These are phyloP conservation scores for Solanum pimpinellifolium DNA, from an alignment of 257 asterid species.

Conservation along the genomic window DNA sequence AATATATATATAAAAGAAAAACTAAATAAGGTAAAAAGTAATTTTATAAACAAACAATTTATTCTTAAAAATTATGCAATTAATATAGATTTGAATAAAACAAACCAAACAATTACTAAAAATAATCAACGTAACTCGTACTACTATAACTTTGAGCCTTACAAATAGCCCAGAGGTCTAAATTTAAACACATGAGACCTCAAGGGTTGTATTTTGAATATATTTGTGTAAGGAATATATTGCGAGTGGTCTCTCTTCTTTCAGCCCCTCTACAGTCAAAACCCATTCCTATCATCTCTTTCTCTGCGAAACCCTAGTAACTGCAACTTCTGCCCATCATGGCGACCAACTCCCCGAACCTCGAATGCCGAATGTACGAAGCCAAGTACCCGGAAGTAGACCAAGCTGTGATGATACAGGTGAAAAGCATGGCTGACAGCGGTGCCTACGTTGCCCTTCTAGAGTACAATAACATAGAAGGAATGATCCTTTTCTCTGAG, in stretches of 20 bases:
- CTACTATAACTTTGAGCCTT: neutral
- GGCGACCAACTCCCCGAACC: slow-evolving; percentile 60
- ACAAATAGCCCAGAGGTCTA: neutral
- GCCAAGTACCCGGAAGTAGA: slow-evolving; percentile 94
- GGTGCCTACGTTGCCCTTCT: slow-evolving; percentile 89
- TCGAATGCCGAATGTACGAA: slow-evolving; percentile 98
- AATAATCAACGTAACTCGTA: too few relatives aligned
- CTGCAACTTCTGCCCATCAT: slow-evolving; percentile 8
- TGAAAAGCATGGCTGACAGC: slow-evolving; percentile 95
- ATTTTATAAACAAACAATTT: too few relatives aligned
- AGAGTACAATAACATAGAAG: slow-evolving; percentile 94
- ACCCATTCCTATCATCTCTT: neutral
- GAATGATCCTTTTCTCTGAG: slow-evolving; percentile 94
- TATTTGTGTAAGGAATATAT: neutral
- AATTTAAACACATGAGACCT: neutral
- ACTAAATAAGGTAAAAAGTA: neutral
- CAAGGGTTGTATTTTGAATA: neutral
- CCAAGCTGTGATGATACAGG: slow-evolving; percentile 89
- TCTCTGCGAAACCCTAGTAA: neutral
- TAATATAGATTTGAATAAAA: too few relatives aligned
- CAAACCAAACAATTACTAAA: neutral
- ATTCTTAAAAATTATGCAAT: neutral
- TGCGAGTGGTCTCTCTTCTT: neutral
- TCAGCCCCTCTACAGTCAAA: neutral
- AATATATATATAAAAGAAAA: too few relatives aligned